Percentiles rank a stretch among this genome's conserved stretches.
These are phyloP conservation scores for Prunus campanulata DNA, from an alignment of 306 rosid genomes.

Conservation along the genomic window DNA sequence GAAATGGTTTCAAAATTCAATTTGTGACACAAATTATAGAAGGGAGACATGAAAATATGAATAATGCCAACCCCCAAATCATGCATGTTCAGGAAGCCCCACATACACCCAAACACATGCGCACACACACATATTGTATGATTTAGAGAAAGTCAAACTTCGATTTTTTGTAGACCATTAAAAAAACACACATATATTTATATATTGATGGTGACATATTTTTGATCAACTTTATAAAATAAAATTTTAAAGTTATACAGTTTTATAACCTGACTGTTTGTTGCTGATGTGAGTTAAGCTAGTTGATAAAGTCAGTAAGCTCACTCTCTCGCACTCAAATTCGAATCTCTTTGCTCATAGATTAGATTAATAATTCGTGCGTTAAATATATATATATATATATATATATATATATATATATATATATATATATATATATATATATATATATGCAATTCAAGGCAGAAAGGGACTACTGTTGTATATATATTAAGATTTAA, in stretches of 20 bases:
- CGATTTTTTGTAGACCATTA: background rate
- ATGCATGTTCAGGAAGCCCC: background rate
- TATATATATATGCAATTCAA: too few relatives aligned
- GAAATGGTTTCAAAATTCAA: slow-evolving; percentile 5
- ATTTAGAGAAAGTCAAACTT: background rate
- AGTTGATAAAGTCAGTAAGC: fast-evolving
- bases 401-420: too few relatives aligned
- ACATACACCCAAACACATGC: background rate
- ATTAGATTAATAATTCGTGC: too few relatives aligned
- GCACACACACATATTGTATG: background rate
- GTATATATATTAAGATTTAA: too few relatives aligned
- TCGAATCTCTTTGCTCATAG: fast-evolving
- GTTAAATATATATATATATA: too few relatives aligned
- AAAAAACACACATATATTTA: background rate
- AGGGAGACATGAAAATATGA: too few relatives aligned
- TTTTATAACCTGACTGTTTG: too few relatives aligned
- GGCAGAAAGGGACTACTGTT: too few relatives aligned
- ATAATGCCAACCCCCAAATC: background rate
- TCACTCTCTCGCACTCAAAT: too few relatives aligned
- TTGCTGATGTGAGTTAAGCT: fast-evolving
- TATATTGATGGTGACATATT: background rate
- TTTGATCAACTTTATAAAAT: too few relatives aligned
- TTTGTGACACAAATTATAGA: background rate
- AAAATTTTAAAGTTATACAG: too few relatives aligned
- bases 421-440: too few relatives aligned